These are phyloP conservation scores for Aspergillus neoniger DNA, from an alignment of 2,329 filamentous ascomycete genomes.

Conservation along the genomic window DNA sequence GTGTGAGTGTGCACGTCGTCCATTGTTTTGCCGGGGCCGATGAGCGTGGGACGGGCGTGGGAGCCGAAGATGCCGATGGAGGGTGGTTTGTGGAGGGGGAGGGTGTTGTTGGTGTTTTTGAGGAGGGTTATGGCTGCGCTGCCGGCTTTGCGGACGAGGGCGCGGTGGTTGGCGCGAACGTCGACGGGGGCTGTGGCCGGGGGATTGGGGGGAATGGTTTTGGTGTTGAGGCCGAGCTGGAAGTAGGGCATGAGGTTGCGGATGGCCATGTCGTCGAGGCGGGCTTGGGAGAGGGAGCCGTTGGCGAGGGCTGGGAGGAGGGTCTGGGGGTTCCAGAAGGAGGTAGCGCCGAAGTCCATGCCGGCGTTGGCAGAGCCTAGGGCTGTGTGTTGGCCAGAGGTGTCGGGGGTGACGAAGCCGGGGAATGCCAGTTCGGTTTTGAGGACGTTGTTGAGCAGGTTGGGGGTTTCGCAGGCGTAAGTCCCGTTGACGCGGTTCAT, in stretches of 20 bases:
- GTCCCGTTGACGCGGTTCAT: constrained; percentile 15
- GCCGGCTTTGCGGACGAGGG: constrained; percentile 51
- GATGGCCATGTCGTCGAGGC: constrained; percentile 50
- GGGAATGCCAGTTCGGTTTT: constrained; percentile 17
- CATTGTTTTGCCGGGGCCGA: background rate
- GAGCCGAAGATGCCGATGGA: constrained; percentile 11
- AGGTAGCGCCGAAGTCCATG: constrained; percentile 3
- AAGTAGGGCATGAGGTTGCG: constrained; percentile 43
- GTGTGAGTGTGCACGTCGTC: no score
- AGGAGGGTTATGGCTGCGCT: constrained; percentile 57
- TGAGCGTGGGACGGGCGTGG: background rate
- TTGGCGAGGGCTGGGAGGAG: constrained; percentile 26
- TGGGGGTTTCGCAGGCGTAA: constrained; percentile 8
- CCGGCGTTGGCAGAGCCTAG: background rate
- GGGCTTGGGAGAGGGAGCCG: constrained; percentile 41
- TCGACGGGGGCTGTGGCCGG: constrained; percentile 32
- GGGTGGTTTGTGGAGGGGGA: constrained; percentile 38
- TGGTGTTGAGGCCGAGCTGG: no score
- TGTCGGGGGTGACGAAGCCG: constrained; percentile 16
- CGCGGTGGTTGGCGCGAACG: constrained; percentile 49
- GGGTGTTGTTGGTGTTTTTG: constrained; percentile 53
- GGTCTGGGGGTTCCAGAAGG: background rate
- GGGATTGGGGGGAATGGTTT: no score
- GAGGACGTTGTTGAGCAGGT: constrained; percentile 10
- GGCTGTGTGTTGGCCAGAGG: constrained; percentile 3